phyloP scores from a whole-genome alignment of 768 basidiomycete genomes.

The Xanthoconium purpureum region DNA sequence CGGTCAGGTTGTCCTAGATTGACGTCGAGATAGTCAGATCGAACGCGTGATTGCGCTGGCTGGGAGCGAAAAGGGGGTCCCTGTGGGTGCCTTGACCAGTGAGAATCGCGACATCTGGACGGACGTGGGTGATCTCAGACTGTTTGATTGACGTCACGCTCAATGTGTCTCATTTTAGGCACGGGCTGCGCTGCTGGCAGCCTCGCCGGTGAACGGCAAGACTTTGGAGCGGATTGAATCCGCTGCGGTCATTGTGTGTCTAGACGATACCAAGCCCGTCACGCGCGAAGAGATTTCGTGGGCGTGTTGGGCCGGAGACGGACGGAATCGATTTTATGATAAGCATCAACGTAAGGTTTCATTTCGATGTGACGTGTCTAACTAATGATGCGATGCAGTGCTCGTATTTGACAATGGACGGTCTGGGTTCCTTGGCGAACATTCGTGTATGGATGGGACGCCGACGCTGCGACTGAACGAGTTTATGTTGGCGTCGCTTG shows the following conservation, averaged over 20 bases:
- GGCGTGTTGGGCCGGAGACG: slow-evolving; percentile 86
- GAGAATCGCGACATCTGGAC: slow-evolving; percentile 93
- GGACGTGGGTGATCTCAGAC: slow-evolving; percentile 59
- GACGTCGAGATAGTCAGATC: slow-evolving; percentile 49
- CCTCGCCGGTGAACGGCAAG: slow-evolving; percentile 61
- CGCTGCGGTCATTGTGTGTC: slow-evolving; percentile 80
- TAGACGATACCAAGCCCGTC: slow-evolving; percentile 81
- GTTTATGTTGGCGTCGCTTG: slow-evolving; percentile 78
- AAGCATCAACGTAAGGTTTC: slow-evolving; percentile 80
- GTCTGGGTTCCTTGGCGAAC: slow-evolving; percentile 88
- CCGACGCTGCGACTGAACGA: slow-evolving; percentile 95
- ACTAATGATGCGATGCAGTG: slow-evolving; percentile 43
- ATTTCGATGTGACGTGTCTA: background rate
- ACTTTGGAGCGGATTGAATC: slow-evolving; percentile 81
- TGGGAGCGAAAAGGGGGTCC: slow-evolving; percentile 42
- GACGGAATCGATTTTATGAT: slow-evolving; percentile 90
- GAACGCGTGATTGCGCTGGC: slow-evolving; percentile 64
- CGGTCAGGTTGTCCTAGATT: background rate
- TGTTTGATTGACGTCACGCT: background rate
- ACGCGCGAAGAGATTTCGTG: slow-evolving; percentile 81
- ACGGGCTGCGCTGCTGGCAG: slow-evolving; percentile 58
- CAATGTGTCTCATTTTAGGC: slow-evolving; percentile 34
- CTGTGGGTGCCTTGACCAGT: slow-evolving; percentile 80
- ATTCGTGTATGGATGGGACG: slow-evolving; percentile 91
- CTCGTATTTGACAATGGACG: slow-evolving; percentile 94